phyloP scores from a whole-genome alignment of 768 basidiomycete genomes.

The Leccinellum rugosiceps region DNA sequence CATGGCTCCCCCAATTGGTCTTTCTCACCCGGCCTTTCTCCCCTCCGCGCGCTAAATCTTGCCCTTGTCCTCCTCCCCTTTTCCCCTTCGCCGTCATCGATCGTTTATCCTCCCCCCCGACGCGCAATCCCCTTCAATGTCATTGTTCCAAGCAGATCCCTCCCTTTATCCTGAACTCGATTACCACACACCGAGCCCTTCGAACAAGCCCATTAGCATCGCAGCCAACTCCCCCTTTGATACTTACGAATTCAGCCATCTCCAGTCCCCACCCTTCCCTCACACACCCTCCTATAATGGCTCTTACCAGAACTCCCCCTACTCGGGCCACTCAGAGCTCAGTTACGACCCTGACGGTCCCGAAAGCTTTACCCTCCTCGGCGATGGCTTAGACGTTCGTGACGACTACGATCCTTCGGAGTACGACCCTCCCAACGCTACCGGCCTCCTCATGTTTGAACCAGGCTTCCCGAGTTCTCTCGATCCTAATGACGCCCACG shows the following conservation, averaged over 20 bases:
- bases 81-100: not conserved
- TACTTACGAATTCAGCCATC: conserved; percentile 37
- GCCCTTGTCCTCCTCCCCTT: conserved; percentile 2
- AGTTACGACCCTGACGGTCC: conserved; percentile 46
- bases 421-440: conserved; percentile 57
- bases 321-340: conserved; percentile 67
- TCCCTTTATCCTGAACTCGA: conserved; percentile 22
- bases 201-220: conserved; percentile 27
- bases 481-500: conserved; percentile 29
- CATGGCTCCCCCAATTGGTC: conserved; percentile 18
- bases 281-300: conserved; percentile 58
- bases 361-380: conserved; percentile 49
- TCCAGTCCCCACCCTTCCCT: conserved; percentile 40
- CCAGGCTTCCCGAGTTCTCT: conserved; percentile 39
- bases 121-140: conserved; percentile 11
- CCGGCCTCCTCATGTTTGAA: conserved; percentile 59
- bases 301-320: conserved; percentile 71
- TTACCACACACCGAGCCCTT: conserved; percentile 25
- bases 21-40: conserved; percentile 30
- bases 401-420: conserved; percentile 72
- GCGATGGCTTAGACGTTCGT: conserved; percentile 39
- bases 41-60: conserved; percentile 20
- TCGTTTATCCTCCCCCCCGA: not conserved
- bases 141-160: conserved; percentile 29
- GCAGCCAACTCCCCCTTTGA: conserved; percentile 34